Evolutionary conservation across 441 rosid genomes (phyloP).

Genomic region (Mallotus repandus): DNA sequence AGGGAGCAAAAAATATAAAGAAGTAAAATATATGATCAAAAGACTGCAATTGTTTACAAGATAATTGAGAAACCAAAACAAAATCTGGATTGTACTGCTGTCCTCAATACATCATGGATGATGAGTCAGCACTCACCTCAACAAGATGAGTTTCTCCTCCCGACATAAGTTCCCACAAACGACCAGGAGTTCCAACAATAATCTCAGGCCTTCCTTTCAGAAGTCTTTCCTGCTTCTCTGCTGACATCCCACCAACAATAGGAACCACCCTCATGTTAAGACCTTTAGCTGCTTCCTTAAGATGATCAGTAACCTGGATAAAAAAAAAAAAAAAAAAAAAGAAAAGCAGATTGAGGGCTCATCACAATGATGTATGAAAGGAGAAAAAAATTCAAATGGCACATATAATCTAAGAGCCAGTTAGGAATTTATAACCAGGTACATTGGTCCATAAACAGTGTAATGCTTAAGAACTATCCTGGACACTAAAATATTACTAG

Average conservation of each 20-base stretch:
- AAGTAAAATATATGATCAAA: not conserved
- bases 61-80: not conserved
- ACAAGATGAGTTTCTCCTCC: constrained; percentile 86
- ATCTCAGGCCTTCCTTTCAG: constrained; percentile 85
- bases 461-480: not conserved
- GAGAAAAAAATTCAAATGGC: not conserved
- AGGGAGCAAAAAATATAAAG: not conserved
- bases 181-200: constrained; percentile 93
- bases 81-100: not conserved
- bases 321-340: not conserved
- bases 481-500: not conserved
- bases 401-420: not conserved
- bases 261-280: constrained; percentile 72
- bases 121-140: constrained; percentile 54
- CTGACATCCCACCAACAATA: constrained; percentile 94
- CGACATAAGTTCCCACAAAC: constrained; percentile 98
- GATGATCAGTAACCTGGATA: constrained; percentile 81
- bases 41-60: not conserved
- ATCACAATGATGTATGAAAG: not conserved
- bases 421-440: not conserved
- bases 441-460: too few species aligned
- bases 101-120: not conserved
- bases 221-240: constrained; percentile 91
- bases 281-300: constrained; percentile 65
- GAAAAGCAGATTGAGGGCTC: not conserved